Percentiles rank a stretch among this genome's conserved stretches.
These are phyloP conservation scores for Kodamaea plutei DNA, from an alignment of 1,139 yeast genomes.

Conservation along the genomic window DNA sequence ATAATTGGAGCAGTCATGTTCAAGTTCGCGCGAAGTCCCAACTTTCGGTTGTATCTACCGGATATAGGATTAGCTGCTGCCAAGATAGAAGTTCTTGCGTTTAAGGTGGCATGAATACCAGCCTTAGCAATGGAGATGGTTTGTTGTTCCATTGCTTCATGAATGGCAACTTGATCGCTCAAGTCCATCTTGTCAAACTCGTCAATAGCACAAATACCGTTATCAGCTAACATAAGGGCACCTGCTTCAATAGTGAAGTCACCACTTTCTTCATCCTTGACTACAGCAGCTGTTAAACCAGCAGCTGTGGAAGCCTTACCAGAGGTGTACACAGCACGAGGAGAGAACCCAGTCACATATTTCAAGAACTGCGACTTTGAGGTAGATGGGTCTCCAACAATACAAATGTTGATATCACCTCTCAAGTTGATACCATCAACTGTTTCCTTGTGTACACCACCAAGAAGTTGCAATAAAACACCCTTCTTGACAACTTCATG, in stretches of 20 bases:
- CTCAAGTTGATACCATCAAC: slow-evolving; percentile 92
- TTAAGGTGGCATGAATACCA: slow-evolving; percentile 95
- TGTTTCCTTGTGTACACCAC: slow-evolving; percentile 95
- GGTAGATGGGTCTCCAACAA: slow-evolving; percentile 98
- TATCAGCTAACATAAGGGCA: slow-evolving; percentile 97
- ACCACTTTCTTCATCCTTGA: slow-evolving; percentile 95
- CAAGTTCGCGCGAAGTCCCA: slow-evolving; percentile 79
- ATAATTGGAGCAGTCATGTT: slow-evolving; percentile 99
- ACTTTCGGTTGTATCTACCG: slow-evolving; percentile 87
- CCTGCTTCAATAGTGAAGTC: slow-evolving; percentile 99
- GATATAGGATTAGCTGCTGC: slow-evolving; percentile 98
- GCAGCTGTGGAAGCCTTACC: slow-evolving; percentile 99
- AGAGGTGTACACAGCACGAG: slow-evolving; percentile 93
- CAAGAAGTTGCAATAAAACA: slow-evolving; percentile 76
- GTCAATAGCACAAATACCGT: slow-evolving; percentile 97
- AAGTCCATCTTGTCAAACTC: slow-evolving; percentile 98
- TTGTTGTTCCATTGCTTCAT: slow-evolving; percentile 99
- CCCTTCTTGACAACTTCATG: slow-evolving; percentile 96
- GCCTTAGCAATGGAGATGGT: slow-evolving; percentile 98
- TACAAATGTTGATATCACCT: slow-evolving; percentile 95
- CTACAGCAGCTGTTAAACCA: slow-evolving; percentile 97
- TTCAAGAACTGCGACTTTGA: slow-evolving; percentile 95
- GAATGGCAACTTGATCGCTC: slow-evolving; percentile 95
- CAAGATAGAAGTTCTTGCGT: slow-evolving; percentile 90
- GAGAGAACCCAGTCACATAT: slow-evolving; percentile 87